Evolutionary conservation across 257 asterid species (phyloP).

Genomic region (Schizonepeta tenuifolia): DNA sequence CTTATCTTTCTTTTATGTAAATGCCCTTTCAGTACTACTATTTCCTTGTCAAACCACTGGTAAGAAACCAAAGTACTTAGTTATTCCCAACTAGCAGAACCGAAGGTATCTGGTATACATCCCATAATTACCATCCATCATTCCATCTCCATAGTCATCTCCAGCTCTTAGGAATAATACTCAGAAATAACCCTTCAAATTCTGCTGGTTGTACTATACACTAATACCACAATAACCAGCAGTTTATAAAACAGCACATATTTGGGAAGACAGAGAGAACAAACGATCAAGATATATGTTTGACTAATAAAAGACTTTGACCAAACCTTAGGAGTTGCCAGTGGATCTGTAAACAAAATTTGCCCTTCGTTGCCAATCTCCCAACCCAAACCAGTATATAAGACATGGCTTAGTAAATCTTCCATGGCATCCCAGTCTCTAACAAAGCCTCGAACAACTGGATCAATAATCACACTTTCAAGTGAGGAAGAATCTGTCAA

Average conservation of each 20-base stretch:
- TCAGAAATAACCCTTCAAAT: constrained; percentile 11
- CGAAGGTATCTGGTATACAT: neutral
- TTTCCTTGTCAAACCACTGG: constrained; percentile 18
- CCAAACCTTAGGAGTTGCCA: constrained; percentile 87
- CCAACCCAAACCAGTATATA: constrained; percentile 90
- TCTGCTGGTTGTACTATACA: neutral
- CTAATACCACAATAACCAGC: constrained; percentile 11
- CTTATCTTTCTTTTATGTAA: neutral
- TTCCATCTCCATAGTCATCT: constrained; percentile 9
- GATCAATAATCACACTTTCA: constrained; percentile 69
- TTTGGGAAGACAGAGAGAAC: constrained; percentile 10
- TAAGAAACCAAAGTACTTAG: constrained; percentile 1
- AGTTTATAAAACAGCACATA: neutral
- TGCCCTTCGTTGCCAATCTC: constrained; percentile 98
- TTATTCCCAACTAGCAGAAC: constrained; percentile 6
- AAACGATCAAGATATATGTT: constrained; percentile 20
- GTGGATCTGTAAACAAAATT: constrained; percentile 91
- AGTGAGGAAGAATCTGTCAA: constrained; percentile 54
- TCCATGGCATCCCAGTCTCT: constrained; percentile 98
- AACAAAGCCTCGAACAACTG: constrained; percentile 82
- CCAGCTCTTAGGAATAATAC: constrained; percentile 15
- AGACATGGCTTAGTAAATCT: constrained; percentile 78
- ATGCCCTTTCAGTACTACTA: neutral
- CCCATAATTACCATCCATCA: constrained; percentile 7
- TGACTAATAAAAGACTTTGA: constrained; percentile 16